Evolutionary conservation across 805 yeast genomes (phyloP).

Genomic region (Citeromyces nyonsensis): DNA sequence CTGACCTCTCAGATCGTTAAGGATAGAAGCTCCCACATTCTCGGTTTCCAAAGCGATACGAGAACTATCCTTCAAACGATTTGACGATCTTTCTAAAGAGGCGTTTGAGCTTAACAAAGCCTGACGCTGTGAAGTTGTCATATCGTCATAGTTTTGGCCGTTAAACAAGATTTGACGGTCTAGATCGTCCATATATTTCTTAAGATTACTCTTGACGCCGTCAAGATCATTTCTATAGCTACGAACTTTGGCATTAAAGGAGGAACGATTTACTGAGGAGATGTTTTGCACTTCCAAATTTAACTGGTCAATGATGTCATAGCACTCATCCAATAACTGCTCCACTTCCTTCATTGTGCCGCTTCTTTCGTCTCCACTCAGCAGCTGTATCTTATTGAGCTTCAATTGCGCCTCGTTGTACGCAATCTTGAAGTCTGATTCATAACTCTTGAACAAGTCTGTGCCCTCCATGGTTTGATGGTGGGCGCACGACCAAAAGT

Average conservation of each 20-base stretch:
- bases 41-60: constrained; percentile 90
- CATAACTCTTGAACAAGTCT: constrained; percentile 48
- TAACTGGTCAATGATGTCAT: constrained; percentile 76
- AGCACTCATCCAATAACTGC: constrained; percentile 61
- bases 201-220: constrained; percentile 36
- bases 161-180: constrained; percentile 70
- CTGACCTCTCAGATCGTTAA: constrained; percentile 81
- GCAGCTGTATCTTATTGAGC: constrained; percentile 33
- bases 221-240: constrained; percentile 48
- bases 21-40: constrained; percentile 75
- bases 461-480: constrained; percentile 9
- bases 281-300: constrained; percentile 72
- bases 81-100: constrained; percentile 67
- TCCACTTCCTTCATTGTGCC: constrained; percentile 45
- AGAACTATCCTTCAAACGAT: constrained; percentile 75
- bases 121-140: constrained; percentile 54
- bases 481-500: too few relatives aligned
- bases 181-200: constrained; percentile 46
- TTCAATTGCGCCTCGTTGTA: constrained; percentile 56
- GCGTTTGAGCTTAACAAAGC: constrained; percentile 66
- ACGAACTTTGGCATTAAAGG: constrained; percentile 63
- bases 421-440: constrained; percentile 57
- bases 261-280: constrained; percentile 59
- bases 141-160: constrained; percentile 12
- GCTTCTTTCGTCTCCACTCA: constrained; percentile 30